These are phyloP conservation scores for Ustilago xerochloae DNA, from an alignment of 1,284 basidiomycete genomes.

Conservation along the genomic window DNA sequence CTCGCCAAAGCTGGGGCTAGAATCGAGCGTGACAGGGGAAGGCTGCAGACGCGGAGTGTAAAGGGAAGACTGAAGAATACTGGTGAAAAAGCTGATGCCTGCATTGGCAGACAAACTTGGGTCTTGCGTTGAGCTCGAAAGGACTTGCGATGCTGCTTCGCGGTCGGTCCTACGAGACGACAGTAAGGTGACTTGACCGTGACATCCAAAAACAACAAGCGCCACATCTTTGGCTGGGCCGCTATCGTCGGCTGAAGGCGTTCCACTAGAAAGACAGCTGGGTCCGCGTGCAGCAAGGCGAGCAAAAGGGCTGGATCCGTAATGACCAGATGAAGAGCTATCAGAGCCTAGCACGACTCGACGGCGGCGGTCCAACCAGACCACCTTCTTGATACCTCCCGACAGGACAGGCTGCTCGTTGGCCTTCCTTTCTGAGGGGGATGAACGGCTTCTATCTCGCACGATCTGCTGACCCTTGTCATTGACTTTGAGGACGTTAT, in stretches of 20 bases:
- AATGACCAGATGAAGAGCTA: slow-evolving; percentile 12
- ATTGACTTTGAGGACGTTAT: slow-evolving; percentile 47
- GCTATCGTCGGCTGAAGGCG: slow-evolving; percentile 7
- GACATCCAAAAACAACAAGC: slow-evolving; percentile 38
- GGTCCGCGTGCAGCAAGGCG: slow-evolving; percentile 32
- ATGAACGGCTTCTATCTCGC: slow-evolving; percentile 7
- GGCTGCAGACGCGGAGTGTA: slow-evolving; percentile 34
- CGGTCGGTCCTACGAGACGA: slow-evolving; percentile 23
- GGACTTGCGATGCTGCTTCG: not conserved
- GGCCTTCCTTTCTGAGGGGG: slow-evolving; percentile 4
- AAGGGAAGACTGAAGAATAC: slow-evolving; percentile 31
- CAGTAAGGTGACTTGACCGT: slow-evolving; percentile 34
- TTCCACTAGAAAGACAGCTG: not conserved
- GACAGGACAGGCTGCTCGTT: not conserved
- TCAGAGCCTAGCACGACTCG: slow-evolving; percentile 20
- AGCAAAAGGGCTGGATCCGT: slow-evolving; percentile 22
- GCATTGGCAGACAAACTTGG: not conserved
- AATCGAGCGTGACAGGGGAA: slow-evolving; percentile 39
- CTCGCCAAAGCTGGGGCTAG: slow-evolving; percentile 7
- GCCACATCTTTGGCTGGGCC: slow-evolving; percentile 32
- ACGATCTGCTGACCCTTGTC: slow-evolving; percentile 29
- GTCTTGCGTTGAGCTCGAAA: not conserved
- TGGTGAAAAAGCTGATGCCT: slow-evolving; percentile 12
- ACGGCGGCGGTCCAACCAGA: slow-evolving; percentile 40
- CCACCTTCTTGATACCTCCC: slow-evolving; percentile 21